Evolutionary conservation across 768 basidiomycete genomes (phyloP), one percentile per base, ranked within the genome.

Genomic region (Clathrus columnatus): DNA sequence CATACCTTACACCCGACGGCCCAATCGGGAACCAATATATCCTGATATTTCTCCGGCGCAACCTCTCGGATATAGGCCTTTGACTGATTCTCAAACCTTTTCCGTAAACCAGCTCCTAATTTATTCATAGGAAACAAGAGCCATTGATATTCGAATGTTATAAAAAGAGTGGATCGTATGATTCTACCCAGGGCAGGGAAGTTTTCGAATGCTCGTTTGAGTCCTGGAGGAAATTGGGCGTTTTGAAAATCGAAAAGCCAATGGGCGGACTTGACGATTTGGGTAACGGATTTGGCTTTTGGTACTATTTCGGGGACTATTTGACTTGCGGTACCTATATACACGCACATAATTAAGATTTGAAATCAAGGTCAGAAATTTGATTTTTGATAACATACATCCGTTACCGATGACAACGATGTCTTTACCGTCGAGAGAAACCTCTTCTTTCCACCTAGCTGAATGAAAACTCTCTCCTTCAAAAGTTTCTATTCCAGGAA

Each of bases 341-440:
- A 18, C 14, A n/a, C n/a, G n/a, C 29, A 27, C 30, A 29, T 36
- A 10, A 17, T 21, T 23, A 16, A 16, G 17, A 16, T 36, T 6
- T 50, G 8, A 41, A 28, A 2, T 17, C 7, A n/a, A 20, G 48
- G 24, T n/a, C n/a, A 23, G 18, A 20, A 10, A 51, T 2, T 47
- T n/a, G 28, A 20, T 41, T 43, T 10, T 1, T 26, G 27, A 24
- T 41, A 7, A 50, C 54, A 32, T 43, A 58, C 64, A 65, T 26
- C 64, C 64, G 47, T 65, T 65, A 5, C 64, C 64, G 21, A 65
- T 54, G 7, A 65, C 52, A 32, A 65, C 61, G 41, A 65, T 55
- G 41, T 61, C 44, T 52, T 65, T 65, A 46, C 32, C 60, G 32
- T 48, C 55, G 14, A 63, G 27, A 14, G 57, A 53, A 30, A 64